Conservation (phyloP, 75 land plant genomes). For the Pseudotsuga menziesii region DNA sequence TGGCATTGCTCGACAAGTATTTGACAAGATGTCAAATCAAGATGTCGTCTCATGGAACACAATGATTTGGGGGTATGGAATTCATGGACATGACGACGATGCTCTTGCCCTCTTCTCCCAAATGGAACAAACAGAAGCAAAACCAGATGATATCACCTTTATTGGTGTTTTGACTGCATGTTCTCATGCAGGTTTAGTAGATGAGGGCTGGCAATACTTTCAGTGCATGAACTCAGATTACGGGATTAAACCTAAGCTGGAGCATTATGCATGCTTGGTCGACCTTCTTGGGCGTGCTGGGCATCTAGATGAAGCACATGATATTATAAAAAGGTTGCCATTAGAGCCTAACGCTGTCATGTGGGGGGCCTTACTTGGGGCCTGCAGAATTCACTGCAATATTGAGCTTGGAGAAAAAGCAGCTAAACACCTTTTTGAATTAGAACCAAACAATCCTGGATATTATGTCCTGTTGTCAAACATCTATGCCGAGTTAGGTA, state of each 20-base stretch:
- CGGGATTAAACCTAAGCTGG: constrained; percentile 3
- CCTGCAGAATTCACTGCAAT: constrained; percentile 12
- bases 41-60: constrained; percentile 77
- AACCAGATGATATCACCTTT: constrained; percentile 35
- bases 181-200: constrained; percentile 16
- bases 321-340: constrained; percentile 7
- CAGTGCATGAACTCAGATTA: constrained; percentile 7
- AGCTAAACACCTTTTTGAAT: background rate
- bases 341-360: background rate
- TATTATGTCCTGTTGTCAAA: constrained; percentile 19
- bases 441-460: constrained; percentile 12
- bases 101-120: constrained; percentile 20
- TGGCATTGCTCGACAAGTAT: constrained; percentile 28
- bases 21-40: constrained; percentile 38
- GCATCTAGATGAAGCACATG: constrained; percentile 12
- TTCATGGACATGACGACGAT: constrained; percentile 18
- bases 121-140: constrained; percentile 26
- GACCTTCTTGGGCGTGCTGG: constrained; percentile 29
- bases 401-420: constrained; percentile 1
- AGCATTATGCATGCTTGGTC: constrained; percentile 25
- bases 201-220: constrained; percentile 16
- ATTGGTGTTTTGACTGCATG: constrained; percentile 20
- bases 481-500: constrained; percentile 13
- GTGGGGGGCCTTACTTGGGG: constrained; percentile 19
- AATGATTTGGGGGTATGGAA: constrained; percentile 43